Conservation (phyloP, 768 basidiomycete species). For the Punctularia strigosozonata region DNA sequence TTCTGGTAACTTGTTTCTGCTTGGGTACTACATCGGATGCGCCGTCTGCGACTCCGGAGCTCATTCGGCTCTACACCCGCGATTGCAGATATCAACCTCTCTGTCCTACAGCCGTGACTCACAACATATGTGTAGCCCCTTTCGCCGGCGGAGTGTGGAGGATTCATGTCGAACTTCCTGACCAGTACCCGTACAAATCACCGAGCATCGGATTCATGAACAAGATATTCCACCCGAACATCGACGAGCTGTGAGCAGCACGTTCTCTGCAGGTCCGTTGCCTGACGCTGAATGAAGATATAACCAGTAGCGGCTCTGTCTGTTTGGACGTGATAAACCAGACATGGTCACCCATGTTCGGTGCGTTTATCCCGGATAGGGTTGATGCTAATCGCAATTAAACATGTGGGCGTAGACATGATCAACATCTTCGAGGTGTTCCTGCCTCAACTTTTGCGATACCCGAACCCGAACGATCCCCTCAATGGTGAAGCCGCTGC, state of each 20-base stretch:
- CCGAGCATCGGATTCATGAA: conserved; percentile 99
- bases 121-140: conserved; percentile 48
- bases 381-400: too few species aligned
- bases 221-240: conserved; percentile 99
- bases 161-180: conserved; percentile 97
- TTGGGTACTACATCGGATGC: neutral
- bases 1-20: neutral
- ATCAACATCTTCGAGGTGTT: conserved; percentile 99
- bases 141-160: conserved; percentile 99
- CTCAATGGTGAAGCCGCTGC: conserved; percentile 97
- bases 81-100: too few species aligned
- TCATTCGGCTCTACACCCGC: neutral
- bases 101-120: neutral
- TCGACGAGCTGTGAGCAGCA: conserved; percentile 76
- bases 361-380: conserved; percentile 31
- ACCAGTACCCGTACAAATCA: conserved; percentile 98
- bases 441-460: conserved; percentile 90
- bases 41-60: neutral
- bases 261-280: conserved; percentile 6
- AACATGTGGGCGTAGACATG: conserved; percentile 87
- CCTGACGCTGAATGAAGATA: conserved; percentile 5
- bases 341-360: conserved; percentile 99
- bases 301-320: conserved; percentile 82
- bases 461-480: conserved; percentile 97
- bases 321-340: conserved; percentile 99